These are phyloP conservation scores for Pythium plurisporium DNA, from an alignment of 352 stramenopile species.

Conservation along the genomic window DNA sequence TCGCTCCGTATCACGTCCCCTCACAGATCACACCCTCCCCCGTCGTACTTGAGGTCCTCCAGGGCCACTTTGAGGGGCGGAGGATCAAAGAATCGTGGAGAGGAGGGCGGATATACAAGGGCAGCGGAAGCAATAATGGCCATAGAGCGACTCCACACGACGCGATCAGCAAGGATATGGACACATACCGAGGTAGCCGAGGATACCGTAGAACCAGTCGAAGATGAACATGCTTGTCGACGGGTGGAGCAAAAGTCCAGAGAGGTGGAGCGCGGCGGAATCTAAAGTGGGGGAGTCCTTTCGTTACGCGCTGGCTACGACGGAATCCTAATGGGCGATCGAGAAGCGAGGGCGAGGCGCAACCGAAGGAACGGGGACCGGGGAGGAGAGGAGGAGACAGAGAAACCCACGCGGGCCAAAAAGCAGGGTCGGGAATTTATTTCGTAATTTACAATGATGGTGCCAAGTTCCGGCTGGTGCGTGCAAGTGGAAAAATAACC, in stretches of 20 bases:
- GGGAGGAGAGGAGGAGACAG: background rate
- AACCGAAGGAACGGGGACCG: slow-evolving; percentile 9
- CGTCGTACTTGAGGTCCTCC: background rate
- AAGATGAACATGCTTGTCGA: slow-evolving; percentile 89
- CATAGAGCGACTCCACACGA: too few relatives aligned
- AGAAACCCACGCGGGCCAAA: background rate
- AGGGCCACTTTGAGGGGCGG: too few relatives aligned
- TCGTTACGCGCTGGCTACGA: slow-evolving; percentile 5
- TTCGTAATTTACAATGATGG: slow-evolving; percentile 19
- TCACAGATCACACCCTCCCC: background rate
- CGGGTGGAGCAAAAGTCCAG: background rate
- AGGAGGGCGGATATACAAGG: background rate
- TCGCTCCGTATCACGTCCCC: background rate
- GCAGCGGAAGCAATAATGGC: too few relatives aligned
- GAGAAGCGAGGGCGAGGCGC: slow-evolving; percentile 5
- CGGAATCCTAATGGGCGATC: slow-evolving; percentile 21
- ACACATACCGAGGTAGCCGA: slow-evolving; percentile 89
- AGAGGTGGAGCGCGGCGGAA: background rate
- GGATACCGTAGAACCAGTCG: slow-evolving; percentile 95
- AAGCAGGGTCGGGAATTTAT: background rate
- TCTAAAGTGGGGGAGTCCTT: slow-evolving; percentile 23
- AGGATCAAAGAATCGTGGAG: background rate
- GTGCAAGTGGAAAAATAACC: background rate
- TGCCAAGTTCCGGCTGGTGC: too few relatives aligned
- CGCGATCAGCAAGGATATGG: too few relatives aligned